Conservation (phyloP, 2,329 filamentous ascomycete genomes). For the Nannizzia gypsea region DNA sequence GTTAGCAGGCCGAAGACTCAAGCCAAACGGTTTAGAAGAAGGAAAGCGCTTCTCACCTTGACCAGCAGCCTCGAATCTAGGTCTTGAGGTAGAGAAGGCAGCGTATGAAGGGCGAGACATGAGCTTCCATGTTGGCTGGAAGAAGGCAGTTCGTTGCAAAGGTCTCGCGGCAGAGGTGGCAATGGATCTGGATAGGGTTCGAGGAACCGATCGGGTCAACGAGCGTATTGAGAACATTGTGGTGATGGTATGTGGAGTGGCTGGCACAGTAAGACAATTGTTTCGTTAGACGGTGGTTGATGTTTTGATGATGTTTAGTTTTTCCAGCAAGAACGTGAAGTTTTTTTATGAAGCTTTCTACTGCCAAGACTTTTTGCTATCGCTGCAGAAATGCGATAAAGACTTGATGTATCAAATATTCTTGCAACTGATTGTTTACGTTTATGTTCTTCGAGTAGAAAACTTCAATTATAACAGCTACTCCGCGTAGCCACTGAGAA, state of each 20-base stretch:
- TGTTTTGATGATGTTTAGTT: background rate
- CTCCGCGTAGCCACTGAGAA: background rate
- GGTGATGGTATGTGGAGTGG: slow-evolving; percentile 9
- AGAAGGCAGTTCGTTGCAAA: slow-evolving; percentile 39
- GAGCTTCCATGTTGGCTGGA: slow-evolving; percentile 41
- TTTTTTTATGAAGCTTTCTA: background rate
- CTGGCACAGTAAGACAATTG: background rate
- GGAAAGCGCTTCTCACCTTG: slow-evolving; percentile 28
- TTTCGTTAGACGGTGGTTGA: background rate
- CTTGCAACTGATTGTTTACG: too few species aligned
- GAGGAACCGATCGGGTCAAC: slow-evolving; percentile 55
- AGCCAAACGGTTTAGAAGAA: background rate
- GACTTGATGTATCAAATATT: too few species aligned
- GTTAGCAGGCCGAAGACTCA: background rate
- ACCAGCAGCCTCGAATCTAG: slow-evolving; percentile 34
- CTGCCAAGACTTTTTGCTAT: background rate
- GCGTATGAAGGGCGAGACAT: slow-evolving; percentile 30
- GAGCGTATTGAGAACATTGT: slow-evolving; percentile 60
- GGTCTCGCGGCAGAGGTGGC: slow-evolving; percentile 38
- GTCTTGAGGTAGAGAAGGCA: slow-evolving; percentile 37
- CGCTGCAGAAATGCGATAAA: too few species aligned
- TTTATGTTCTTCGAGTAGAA: slow-evolving; percentile 30
- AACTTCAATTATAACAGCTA: background rate
- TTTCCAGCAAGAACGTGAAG: background rate
- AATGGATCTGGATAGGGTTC: slow-evolving; percentile 47